phyloP scores from a whole-genome alignment of 192 early-diverging fungal genomes.

The Coemansia sp. region DNA sequence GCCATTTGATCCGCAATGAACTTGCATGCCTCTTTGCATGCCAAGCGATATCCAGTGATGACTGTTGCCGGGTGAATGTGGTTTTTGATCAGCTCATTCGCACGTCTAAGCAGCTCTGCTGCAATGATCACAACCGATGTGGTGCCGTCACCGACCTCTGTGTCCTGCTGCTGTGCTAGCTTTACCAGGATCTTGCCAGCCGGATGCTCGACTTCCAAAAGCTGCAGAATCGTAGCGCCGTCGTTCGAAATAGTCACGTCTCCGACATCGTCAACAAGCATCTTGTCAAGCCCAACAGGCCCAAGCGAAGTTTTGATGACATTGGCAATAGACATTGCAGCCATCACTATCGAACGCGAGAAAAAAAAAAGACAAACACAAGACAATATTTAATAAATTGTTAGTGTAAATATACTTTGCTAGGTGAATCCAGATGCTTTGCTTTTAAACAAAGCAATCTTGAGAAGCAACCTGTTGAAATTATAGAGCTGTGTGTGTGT shows the following conservation, averaged over 20 bases:
- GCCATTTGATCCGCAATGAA: slow-evolving; percentile 98
- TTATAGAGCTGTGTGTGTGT: background rate
- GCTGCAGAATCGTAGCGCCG: slow-evolving; percentile 95
- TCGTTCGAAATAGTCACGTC: slow-evolving; percentile 99
- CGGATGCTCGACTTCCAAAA: slow-evolving; percentile 98
- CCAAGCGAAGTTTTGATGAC: slow-evolving; percentile 99
- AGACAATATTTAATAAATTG: background rate
- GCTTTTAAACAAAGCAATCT: too few relatives aligned
- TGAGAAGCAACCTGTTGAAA: too few relatives aligned
- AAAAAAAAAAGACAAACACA: slow-evolving; percentile 10
- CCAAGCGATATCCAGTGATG: slow-evolving; percentile 96
- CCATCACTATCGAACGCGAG: slow-evolving; percentile 72
- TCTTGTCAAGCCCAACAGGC: slow-evolving; percentile 99
- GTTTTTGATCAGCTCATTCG: slow-evolving; percentile 98
- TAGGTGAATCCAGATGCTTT: too few relatives aligned
- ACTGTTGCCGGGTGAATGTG: slow-evolving; percentile 99
- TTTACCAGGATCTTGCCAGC: slow-evolving; percentile 96
- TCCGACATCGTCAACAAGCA: slow-evolving; percentile 99
- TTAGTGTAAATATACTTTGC: too few relatives aligned
- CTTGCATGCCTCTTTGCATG: slow-evolving; percentile 96
- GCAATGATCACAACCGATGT: slow-evolving; percentile 99
- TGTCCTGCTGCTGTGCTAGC: slow-evolving; percentile 99
- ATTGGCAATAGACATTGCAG: slow-evolving; percentile 93
- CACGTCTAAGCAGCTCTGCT: slow-evolving; percentile 91
- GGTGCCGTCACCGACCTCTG: slow-evolving; percentile 99